These are phyloP conservation scores for Coemansia sp. DNA, from an alignment of 192 early-diverging fungal genomes.

Conservation along the genomic window DNA sequence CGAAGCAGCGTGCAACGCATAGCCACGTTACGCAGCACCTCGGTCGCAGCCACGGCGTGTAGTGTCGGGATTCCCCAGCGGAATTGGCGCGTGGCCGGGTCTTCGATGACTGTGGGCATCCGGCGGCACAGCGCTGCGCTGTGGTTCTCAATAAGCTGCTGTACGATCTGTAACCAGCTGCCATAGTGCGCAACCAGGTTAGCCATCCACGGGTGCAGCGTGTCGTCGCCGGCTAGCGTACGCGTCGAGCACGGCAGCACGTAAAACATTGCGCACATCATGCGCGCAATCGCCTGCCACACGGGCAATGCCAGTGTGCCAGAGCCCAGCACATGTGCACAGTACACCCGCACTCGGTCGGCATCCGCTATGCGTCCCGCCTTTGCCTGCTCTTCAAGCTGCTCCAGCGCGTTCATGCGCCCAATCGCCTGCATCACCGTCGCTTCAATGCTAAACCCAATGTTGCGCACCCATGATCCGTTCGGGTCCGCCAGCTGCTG, in stretches of 20 bases:
- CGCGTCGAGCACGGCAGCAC: slow-evolving; percentile 36
- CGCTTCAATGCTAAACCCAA: slow-evolving; percentile 48
- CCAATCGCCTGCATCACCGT: slow-evolving; percentile 41
- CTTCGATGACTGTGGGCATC: slow-evolving; percentile 39
- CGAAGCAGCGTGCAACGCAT: slow-evolving; percentile 24
- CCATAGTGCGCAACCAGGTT: slow-evolving; percentile 21
- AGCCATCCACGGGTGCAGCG: slow-evolving; percentile 7
- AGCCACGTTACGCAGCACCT: slow-evolving; percentile 33
- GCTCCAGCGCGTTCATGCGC: slow-evolving; percentile 32
- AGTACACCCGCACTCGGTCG: slow-evolving; percentile 25
- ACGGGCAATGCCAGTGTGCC: slow-evolving; percentile 19
- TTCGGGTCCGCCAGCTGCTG: slow-evolving; percentile 25
- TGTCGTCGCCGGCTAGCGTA: slow-evolving; percentile 3
- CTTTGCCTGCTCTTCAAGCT: slow-evolving; percentile 26
- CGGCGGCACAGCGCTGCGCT: slow-evolving; percentile 30
- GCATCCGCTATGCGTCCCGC: slow-evolving; percentile 1
- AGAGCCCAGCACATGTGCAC: slow-evolving; percentile 30
- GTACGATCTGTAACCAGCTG: slow-evolving; percentile 37
- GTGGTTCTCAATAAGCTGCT: slow-evolving; percentile 43
- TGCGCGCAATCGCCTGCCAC: slow-evolving; percentile 39
- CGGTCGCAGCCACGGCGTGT: slow-evolving; percentile 29
- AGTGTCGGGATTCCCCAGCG: slow-evolving; percentile 44
- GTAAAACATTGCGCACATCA: slow-evolving; percentile 39
- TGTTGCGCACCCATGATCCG: slow-evolving; percentile 40
- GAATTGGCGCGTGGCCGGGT: slow-evolving; percentile 38